Conservation (phyloP, 106 monocot species). For the Cymbidium sinense region DNA sequence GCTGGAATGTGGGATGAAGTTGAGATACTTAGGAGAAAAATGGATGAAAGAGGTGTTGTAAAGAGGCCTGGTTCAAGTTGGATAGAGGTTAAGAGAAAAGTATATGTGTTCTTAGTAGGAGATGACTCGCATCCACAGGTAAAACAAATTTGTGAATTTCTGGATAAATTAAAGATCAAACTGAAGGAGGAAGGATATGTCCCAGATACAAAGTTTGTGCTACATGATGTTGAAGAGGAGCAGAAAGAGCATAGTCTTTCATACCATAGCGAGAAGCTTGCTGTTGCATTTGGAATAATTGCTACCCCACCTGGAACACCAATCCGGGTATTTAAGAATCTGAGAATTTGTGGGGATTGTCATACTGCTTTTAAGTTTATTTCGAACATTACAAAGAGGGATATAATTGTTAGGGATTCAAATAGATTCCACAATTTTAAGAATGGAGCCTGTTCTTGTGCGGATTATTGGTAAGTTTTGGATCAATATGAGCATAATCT, state of each 20-base stretch:
- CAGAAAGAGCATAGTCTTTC: constrained; percentile 22
- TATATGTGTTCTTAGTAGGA: constrained; percentile 22
- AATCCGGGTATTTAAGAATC: constrained; percentile 21
- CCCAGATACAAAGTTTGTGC: constrained; percentile 19
- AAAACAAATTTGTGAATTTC: constrained; percentile 4
- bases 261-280: constrained; percentile 25
- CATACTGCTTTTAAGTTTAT: constrained; percentile 22
- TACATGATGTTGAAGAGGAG: constrained; percentile 29
- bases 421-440: constrained; percentile 22
- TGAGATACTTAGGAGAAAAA: constrained; percentile 9
- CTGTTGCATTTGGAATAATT: constrained; percentile 22
- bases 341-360: constrained; percentile 25
- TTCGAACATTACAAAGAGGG: constrained; percentile 15
- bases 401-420: constrained; percentile 21
- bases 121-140: constrained; percentile 12
- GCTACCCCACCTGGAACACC: constrained; percentile 10
- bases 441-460: constrained; percentile 20
- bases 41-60: constrained; percentile 14
- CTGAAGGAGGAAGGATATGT: constrained; percentile 23
- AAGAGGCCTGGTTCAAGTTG: constrained; percentile 26
- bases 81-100: constrained; percentile 19
- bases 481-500: background rate
- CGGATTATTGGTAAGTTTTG: constrained; percentile 21
- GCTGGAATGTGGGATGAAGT: constrained; percentile 11
- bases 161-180: constrained; percentile 14